A percentile compares a stretch with the other conserved stretches of the same genome.
phyloP scores from a whole-genome alignment of 768 basidiomycete species.

The Tremella yokohamensis region DNA sequence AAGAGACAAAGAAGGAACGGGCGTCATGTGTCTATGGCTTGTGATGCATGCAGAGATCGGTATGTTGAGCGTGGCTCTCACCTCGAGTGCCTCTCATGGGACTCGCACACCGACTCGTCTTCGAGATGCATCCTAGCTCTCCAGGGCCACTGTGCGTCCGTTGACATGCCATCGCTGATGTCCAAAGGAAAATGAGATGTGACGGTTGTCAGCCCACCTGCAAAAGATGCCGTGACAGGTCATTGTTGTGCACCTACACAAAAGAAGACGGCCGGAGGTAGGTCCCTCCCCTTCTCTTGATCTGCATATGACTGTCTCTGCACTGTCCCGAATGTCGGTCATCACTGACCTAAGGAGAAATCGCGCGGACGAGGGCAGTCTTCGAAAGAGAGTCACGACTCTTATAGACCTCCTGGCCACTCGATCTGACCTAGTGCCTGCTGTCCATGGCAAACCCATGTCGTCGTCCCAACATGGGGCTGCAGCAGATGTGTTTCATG shows the following conservation, averaged over 20 bases:
- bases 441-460: not conserved
- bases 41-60: constrained; percentile 21
- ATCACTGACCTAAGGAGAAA: constrained; percentile 5
- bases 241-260: not conserved
- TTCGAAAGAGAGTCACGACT: constrained; percentile 17
- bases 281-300: not conserved
- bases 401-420: constrained; percentile 15
- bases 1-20: too few species aligned
- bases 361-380: constrained; percentile 18
- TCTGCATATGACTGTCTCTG: too few species aligned
- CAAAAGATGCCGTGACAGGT: not conserved
- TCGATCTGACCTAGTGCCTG: not conserved
- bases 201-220: constrained; percentile 1
- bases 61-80: constrained; percentile 3
- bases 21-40: constrained; percentile 18
- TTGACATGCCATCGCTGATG: not conserved
- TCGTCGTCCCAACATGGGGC: too few species aligned
- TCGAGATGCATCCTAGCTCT: too few species aligned
- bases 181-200: not conserved
- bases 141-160: too few species aligned
- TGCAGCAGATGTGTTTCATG: too few species aligned
- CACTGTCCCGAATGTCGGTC: too few species aligned
- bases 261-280: not conserved
- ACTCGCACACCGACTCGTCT: too few species aligned
- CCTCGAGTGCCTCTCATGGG: too few species aligned